These are phyloP conservation scores for Verticillium albo-atrum DNA, from an alignment of 2,329 filamentous ascomycete species.

Conservation along the genomic window DNA sequence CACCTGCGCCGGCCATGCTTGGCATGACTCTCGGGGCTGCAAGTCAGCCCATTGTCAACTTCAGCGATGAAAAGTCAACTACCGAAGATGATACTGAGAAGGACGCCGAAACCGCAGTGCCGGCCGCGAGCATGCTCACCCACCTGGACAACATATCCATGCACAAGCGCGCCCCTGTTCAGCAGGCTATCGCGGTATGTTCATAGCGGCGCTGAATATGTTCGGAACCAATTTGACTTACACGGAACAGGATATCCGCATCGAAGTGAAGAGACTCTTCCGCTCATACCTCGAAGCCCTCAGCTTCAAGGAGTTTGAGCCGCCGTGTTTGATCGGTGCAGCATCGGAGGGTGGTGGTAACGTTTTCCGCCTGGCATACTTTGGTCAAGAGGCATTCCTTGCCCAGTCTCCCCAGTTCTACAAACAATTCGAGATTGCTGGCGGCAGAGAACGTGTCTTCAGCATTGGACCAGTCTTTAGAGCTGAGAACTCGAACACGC, in stretches of 20 bases:
- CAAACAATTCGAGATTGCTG: constrained; percentile 82
- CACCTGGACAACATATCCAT: constrained; percentile 89
- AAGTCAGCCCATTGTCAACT: constrained; percentile 33
- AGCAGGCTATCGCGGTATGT: constrained; percentile 69
- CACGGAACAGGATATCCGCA: no score
- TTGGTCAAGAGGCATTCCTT: constrained; percentile 75
- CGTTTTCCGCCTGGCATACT: constrained; percentile 88
- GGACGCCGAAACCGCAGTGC: no score
- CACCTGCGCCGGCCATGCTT: constrained; percentile 53
- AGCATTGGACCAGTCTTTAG: constrained; percentile 78
- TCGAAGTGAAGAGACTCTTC: no score
- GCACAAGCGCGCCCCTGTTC: constrained; percentile 86
- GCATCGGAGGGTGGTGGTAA: constrained; percentile 90
- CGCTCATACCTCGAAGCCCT: constrained; percentile 72
- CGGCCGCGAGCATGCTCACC: constrained; percentile 76
- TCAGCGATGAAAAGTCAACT: constrained; percentile 33
- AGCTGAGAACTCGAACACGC: constrained; percentile 82
- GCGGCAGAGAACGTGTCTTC: constrained; percentile 72
- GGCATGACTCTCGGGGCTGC: constrained; percentile 48
- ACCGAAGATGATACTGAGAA: no score
- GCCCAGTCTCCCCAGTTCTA: constrained; percentile 83
- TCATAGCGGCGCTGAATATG: constrained; percentile 58
- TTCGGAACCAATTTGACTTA: no score
- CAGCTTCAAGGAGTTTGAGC: constrained; percentile 80
- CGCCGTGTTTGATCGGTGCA: constrained; percentile 83